Conservation (phyloP, 139 green algal genomes). For the Choricystis sp. region DNA sequence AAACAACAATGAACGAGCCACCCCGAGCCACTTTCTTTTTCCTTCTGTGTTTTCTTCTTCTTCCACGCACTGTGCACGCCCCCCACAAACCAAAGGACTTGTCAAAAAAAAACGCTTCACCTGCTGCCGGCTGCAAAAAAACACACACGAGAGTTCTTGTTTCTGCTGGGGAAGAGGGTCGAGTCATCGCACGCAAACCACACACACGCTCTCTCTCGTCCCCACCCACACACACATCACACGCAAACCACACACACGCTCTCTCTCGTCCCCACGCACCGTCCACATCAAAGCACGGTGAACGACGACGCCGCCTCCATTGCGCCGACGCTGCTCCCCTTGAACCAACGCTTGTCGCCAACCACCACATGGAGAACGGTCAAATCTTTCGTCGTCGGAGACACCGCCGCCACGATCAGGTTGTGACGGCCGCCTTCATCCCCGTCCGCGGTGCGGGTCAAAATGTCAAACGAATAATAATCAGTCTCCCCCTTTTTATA, state of each 20-base stretch:
- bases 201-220: background rate
- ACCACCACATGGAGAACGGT: conserved; percentile 50
- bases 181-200: too few species aligned
- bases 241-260: background rate
- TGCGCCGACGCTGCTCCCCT: conserved; percentile 7
- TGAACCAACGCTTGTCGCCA: conserved; percentile 74
- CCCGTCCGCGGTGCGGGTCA: conserved; percentile 75
- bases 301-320: background rate
- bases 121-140: too few species aligned
- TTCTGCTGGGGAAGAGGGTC: too few species aligned
- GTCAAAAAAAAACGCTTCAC: too few species aligned
- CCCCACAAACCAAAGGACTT: too few species aligned
- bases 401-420: conserved; percentile 76
- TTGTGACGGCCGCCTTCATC: conserved; percentile 94
- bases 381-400: conserved; percentile 69
- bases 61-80: too few species aligned
- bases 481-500: conserved; percentile 78
- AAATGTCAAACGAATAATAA: conserved; percentile 86
- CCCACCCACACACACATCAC: background rate
- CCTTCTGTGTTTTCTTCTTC: too few species aligned
- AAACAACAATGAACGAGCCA: too few species aligned
- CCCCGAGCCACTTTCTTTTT: too few species aligned
- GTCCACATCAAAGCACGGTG: background rate
- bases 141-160: too few species aligned
- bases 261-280: background rate